A percentile compares a stretch with the other conserved stretches of the same genome.
Conservation (phyloP, 179 eudicot genomes). For the Actinidia arguta region DNA sequence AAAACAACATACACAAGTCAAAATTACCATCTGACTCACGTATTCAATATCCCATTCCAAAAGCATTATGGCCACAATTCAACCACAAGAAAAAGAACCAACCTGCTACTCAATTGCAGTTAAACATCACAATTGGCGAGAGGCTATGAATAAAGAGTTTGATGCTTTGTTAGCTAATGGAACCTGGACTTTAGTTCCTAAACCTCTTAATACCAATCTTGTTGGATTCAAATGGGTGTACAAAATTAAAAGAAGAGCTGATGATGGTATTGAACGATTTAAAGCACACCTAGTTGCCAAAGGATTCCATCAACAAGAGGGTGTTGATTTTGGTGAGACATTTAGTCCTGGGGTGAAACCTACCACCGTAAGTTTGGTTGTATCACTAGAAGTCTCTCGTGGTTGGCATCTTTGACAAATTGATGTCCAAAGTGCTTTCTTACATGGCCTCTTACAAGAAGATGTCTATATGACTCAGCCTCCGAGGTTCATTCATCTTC, state of each 20-base stretch:
- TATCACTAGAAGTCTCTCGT: neutral
- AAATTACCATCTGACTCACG: too few relatives aligned
- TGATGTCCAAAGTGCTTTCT: neutral
- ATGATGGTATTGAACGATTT: neutral
- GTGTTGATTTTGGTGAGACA: neutral
- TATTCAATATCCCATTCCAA: too few relatives aligned
- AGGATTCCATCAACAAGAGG: neutral
- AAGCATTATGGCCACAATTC: too few relatives aligned
- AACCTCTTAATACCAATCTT: neutral
- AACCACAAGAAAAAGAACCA: too few relatives aligned
- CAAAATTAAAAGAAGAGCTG: neutral
- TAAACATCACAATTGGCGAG: too few relatives aligned
- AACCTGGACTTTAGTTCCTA: neutral
- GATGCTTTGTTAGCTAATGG: neutral
- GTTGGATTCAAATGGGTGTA: conserved; percentile 1
- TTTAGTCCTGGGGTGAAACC: neutral
- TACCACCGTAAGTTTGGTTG: neutral
- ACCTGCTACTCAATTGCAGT: too few relatives aligned
- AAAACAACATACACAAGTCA: too few relatives aligned
- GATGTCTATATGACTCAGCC: conserved; percentile 15
- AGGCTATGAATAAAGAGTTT: too few relatives aligned
- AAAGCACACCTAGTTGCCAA: neutral
- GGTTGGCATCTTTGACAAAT: neutral
- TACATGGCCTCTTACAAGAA: conserved; percentile 6
- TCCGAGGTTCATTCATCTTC: neutral